These are phyloP conservation scores for Solanum virginianum DNA, from an alignment of 257 asterid genomes.

Conservation along the genomic window DNA sequence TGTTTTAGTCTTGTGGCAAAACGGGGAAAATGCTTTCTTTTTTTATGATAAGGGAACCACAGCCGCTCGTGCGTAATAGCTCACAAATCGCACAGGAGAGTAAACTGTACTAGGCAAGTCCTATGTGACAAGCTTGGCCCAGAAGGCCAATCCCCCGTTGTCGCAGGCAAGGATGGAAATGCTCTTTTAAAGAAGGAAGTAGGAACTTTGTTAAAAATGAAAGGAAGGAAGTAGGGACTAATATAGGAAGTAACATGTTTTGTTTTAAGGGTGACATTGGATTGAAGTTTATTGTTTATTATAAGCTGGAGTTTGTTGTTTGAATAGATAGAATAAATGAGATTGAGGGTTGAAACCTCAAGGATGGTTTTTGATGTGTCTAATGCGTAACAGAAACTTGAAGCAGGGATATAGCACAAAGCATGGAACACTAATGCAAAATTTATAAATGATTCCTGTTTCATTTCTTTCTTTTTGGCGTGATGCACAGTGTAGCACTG, in stretches of 20 bases:
- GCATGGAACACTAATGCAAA: neutral
- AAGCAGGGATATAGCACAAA: neutral
- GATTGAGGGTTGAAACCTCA: neutral
- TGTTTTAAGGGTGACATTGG: neutral
- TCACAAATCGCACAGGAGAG: neutral
- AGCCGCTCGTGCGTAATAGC: neutral
- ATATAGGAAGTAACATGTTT: neutral
- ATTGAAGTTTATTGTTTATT: neutral
- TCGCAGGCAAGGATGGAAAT: neutral
- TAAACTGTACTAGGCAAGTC: neutral
- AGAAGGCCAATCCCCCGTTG: neutral
- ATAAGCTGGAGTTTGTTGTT: neutral
- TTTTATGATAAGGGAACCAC: neutral
- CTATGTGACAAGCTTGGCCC: neutral
- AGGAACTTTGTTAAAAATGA: neutral
- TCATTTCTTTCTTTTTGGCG: neutral
- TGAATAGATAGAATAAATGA: neutral
- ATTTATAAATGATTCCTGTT: neutral
- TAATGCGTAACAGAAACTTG: neutral
- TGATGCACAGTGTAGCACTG: neutral
- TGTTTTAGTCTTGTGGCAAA: neutral
- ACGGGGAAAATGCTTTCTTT: neutral
- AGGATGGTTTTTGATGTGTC: neutral
- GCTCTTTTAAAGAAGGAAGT: neutral
- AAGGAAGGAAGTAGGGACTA: neutral